A percentile compares a stretch with the other conserved stretches of the same genome.
phyloP scores from a whole-genome alignment of 1,284 basidiomycete species.

The Spongispora temasekensis region DNA sequence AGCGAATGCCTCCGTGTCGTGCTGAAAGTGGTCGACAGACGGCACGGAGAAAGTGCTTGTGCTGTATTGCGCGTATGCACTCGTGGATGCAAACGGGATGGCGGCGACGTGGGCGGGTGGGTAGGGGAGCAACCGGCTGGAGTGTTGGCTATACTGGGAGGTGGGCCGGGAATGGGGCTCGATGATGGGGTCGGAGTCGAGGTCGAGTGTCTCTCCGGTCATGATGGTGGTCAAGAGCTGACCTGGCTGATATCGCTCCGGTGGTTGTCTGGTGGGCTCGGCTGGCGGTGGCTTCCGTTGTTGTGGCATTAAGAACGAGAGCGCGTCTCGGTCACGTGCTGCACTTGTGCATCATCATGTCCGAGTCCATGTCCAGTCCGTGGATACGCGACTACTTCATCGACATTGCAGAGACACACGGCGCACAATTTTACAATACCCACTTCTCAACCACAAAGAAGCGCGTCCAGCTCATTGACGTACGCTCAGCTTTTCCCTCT shows the following conservation, averaged over 20 bases:
- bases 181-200: too few species aligned
- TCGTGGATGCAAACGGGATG: slow-evolving; percentile 25
- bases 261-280: slow-evolving; percentile 15
- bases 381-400: slow-evolving; percentile 58
- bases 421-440: slow-evolving; percentile 42
- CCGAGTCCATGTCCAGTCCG: slow-evolving; percentile 39
- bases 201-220: slow-evolving; percentile 39
- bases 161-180: slow-evolving; percentile 25
- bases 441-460: slow-evolving; percentile 38
- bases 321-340: slow-evolving; percentile 29
- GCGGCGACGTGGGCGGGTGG: slow-evolving; percentile 25
- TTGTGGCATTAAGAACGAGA: slow-evolving; percentile 13
- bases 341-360: slow-evolving; percentile 23
- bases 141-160: slow-evolving; percentile 31
- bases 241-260: slow-evolving; percentile 37
- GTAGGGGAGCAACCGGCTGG: slow-evolving; percentile 25
- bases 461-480: slow-evolving; percentile 58
- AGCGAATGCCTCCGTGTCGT: slow-evolving; percentile 60
- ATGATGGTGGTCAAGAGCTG: slow-evolving; percentile 37
- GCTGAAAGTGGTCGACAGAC: slow-evolving; percentile 48
- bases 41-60: slow-evolving; percentile 25
- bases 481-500: slow-evolving; percentile 22
- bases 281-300: slow-evolving; percentile 27
- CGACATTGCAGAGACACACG: slow-evolving; percentile 48
- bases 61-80: slow-evolving; percentile 9